A percentile compares a stretch with the other conserved stretches of the same genome.
phyloP scores from a whole-genome alignment of 371 early-diverging fungal species.

The Apophysomyces ossiformis region DNA sequence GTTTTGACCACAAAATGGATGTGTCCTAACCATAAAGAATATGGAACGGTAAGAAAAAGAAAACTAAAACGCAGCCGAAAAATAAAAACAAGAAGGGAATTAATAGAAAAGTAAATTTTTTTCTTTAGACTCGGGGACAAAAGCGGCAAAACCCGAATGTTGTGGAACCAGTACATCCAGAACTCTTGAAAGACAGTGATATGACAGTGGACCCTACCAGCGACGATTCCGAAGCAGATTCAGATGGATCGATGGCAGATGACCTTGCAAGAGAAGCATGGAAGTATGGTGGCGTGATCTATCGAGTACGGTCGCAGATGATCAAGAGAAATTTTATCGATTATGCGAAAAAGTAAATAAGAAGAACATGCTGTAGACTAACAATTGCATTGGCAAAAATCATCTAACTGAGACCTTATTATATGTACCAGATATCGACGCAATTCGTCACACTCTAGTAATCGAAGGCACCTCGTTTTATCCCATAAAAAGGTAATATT shows the following conservation, averaged over 20 bases:
- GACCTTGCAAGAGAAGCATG: slow-evolving; percentile 10
- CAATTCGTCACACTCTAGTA: no score
- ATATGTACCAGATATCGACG: no score
- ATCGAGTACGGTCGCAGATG: slow-evolving; percentile 7
- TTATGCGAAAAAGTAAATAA: slow-evolving; percentile 5
- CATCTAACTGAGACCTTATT: no score
- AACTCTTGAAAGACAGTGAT: neutral
- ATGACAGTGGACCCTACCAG: neutral
- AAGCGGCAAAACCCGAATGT: slow-evolving; percentile 2
- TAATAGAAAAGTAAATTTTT: neutral
- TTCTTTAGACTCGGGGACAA: slow-evolving; percentile 4
- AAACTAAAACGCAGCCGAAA: neutral
- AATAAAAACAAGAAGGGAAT: neutral
- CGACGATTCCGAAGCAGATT: slow-evolving; percentile 6
- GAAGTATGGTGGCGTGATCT: slow-evolving; percentile 12
- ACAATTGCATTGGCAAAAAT: neutral
- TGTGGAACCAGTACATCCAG: slow-evolving; percentile 1
- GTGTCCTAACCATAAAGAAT: slow-evolving; percentile 3
- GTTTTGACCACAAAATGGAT: neutral
- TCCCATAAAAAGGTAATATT: no score
- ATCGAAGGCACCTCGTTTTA: no score
- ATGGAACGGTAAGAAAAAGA: neutral
- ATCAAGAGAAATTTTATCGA: slow-evolving; percentile 2
- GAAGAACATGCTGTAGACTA: neutral
- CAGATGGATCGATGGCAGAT: slow-evolving; percentile 9